phyloP scores from a whole-genome alignment of 2,329 filamentous ascomycete genomes.

The Botryosphaeria dothidea region DNA sequence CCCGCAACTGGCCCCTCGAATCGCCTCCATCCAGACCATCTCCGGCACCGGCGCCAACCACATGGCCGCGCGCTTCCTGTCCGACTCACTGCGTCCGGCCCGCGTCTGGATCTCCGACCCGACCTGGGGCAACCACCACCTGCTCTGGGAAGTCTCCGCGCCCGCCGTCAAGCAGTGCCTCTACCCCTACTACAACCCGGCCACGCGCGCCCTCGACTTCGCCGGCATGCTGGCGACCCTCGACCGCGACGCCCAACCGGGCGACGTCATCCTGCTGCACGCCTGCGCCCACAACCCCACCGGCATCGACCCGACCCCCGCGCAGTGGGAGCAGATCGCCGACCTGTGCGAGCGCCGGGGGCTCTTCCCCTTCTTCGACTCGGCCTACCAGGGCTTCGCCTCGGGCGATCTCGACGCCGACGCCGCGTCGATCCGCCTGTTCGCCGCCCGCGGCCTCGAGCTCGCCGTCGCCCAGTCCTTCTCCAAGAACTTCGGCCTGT shows the following conservation, averaged over 20 bases:
- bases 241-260: conserved; percentile 25
- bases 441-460: conserved; percentile 22
- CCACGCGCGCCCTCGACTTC: conserved; percentile 31
- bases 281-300: conserved; percentile 43
- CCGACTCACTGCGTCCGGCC: conserved; percentile 23
- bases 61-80: conserved; percentile 31
- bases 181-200: conserved; percentile 32
- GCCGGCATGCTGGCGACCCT: conserved; percentile 30
- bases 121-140: conserved; percentile 36
- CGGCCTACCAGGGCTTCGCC: conserved; percentile 43
- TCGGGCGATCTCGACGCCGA: conserved; percentile 37
- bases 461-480: conserved; percentile 38
- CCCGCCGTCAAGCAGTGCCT: conserved; percentile 23
- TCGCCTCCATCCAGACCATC: conserved; percentile 38
- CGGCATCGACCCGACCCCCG: conserved; percentile 35
- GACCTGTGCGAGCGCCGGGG: conserved; percentile 30
- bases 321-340: conserved; percentile 38
- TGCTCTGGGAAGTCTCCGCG: conserved; percentile 30
- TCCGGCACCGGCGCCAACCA: conserved; percentile 41
- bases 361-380: conserved; percentile 41
- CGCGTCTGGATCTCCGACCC: conserved; percentile 37
- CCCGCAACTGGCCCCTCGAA: conserved; percentile 6
- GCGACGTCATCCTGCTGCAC: conserved; percentile 41
- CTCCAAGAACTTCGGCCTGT: conserved; percentile 41
- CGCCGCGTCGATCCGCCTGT: conserved; percentile 38